Conservation (phyloP, 139 green algal species). For the Tetradesmus lagerheimii region DNA sequence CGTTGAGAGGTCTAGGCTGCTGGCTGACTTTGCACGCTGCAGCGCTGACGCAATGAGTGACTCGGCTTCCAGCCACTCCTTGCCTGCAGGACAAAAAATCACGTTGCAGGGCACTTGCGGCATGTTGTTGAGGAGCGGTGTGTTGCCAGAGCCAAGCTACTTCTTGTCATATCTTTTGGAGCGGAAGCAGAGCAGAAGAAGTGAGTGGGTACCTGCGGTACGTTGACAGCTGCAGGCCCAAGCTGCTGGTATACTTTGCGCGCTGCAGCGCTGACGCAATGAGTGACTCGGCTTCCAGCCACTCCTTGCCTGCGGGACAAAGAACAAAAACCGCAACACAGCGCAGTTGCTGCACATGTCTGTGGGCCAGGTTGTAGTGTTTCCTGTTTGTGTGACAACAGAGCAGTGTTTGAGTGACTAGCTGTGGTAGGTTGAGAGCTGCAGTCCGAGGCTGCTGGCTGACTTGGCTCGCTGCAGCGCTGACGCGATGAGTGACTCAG, state of each 20-base stretch:
- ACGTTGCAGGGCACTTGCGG: no score
- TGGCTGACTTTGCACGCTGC: neutral
- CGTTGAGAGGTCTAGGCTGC: neutral
- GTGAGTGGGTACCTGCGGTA: constrained; percentile 6
- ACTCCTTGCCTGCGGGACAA: neutral
- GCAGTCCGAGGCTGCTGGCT: no score
- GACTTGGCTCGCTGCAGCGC: neutral
- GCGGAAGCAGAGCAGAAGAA: no score
- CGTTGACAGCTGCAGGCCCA: constrained; percentile 2
- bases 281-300: neutral
- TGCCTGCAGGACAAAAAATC: neutral
- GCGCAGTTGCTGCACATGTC: no score
- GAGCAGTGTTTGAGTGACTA: no score
- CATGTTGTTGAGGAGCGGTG: no score
- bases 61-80: neutral
- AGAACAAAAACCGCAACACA: no score
- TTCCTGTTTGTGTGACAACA: no score
- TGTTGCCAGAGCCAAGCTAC: no score
- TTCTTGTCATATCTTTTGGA: no score
- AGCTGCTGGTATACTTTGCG: neutral
- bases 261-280: constrained; percentile 5
- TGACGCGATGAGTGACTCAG: neutral
- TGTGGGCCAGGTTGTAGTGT: no score
- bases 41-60: neutral
- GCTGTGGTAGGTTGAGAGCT: neutral